phyloP scores from a whole-genome alignment of 352 stramenopile species.

The Aphanomyces euteiches region DNA sequence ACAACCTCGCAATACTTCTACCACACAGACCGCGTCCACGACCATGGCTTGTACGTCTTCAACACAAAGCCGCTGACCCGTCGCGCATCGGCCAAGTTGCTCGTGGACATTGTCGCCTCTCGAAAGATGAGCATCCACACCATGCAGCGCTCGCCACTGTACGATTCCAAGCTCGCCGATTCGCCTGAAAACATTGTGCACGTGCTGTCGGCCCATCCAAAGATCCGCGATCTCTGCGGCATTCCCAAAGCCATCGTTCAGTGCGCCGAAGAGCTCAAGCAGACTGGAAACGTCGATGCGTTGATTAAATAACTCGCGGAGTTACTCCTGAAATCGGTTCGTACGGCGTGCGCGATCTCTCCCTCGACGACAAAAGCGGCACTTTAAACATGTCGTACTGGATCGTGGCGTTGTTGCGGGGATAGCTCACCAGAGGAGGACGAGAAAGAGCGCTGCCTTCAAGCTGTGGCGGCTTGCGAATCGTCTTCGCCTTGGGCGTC shows the following conservation, averaged over 20 bases:
- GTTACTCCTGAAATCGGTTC: slow-evolving; percentile 3
- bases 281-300: background rate
- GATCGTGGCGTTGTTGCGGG: background rate
- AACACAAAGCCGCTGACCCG: slow-evolving; percentile 4
- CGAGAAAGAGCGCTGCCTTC: background rate
- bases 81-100: slow-evolving; percentile 6
- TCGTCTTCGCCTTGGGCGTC: background rate
- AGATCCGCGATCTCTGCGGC: background rate
- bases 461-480: background rate
- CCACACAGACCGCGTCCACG: slow-evolving; percentile 12
- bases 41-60: slow-evolving; percentile 15
- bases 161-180: background rate
- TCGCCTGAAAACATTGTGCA: background rate
- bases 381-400: slow-evolving; percentile 14
- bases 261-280: background rate
- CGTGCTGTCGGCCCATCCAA: slow-evolving; percentile 4
- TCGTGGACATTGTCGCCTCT: slow-evolving; percentile 3
- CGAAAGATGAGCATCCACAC: background rate
- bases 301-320: background rate
- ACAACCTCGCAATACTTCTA: slow-evolving; percentile 1
- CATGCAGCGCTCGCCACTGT: background rate
- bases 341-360: slow-evolving; percentile 18
- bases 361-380: slow-evolving; percentile 2
- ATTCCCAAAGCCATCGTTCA: background rate
- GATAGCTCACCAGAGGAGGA: background rate